Percentiles rank a stretch among this genome's conserved stretches.
Evolutionary conservation across 345 rosid genomes (phyloP).

Genomic region (Mangifera indica): DNA sequence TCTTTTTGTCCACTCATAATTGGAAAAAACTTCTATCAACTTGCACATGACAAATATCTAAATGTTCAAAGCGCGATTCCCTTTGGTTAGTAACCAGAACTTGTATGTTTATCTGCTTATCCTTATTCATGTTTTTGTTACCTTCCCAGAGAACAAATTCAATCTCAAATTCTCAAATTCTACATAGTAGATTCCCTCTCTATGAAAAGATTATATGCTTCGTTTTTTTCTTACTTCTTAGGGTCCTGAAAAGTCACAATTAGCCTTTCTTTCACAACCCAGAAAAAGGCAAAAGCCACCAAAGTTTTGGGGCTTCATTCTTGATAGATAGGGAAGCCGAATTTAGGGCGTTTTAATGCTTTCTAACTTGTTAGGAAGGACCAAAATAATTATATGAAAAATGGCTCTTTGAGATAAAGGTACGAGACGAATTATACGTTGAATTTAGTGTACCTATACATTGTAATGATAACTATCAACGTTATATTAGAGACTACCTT

Average conservation of each 20-base stretch:
- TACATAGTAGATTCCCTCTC: not conserved
- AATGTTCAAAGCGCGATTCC: constrained; percentile 19
- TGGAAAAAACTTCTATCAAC: not conserved
- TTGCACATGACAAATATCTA: constrained; percentile 11
- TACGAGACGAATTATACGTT: not conserved
- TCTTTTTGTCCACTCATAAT: not conserved
- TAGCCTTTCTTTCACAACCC: not conserved
- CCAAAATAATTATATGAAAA: constrained; percentile 1
- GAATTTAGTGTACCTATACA: not conserved
- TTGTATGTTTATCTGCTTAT: constrained; percentile 19
- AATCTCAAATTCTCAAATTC: too few relatives aligned
- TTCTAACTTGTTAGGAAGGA: constrained; percentile 28
- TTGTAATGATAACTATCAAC: not conserved
- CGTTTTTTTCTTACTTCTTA: not conserved
- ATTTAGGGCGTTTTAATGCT: not conserved
- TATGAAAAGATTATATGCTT: not conserved
- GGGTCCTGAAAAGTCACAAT: not conserved
- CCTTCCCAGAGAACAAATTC: not conserved
- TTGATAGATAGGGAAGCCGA: not conserved
- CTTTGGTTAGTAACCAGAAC: constrained; percentile 23
- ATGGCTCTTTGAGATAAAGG: not conserved
- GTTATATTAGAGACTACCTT: not conserved
- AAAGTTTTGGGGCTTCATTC: not conserved
- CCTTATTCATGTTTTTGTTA: not conserved
- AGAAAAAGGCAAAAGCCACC: not conserved